Base-by-base conservation (phyloP, 176 grass and related monocot genomes). In the Bonia amplexicaulis region DNA sequence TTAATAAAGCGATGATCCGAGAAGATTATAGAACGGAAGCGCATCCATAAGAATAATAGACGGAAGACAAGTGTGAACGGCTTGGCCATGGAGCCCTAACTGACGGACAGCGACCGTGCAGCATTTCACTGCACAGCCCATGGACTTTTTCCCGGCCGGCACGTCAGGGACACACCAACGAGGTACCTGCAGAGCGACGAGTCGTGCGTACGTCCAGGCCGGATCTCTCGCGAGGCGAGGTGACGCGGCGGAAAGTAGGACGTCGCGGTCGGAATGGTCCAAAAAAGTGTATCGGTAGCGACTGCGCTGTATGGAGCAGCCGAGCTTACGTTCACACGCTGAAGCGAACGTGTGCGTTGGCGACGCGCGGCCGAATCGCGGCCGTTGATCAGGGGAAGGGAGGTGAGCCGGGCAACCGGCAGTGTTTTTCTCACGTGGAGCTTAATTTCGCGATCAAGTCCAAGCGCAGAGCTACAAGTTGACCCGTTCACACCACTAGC, bases 61-160 rank as follows among this genome's bases (percentile, higher is more conserved):
- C 45, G n/a, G 65, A 9, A 19, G 22, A 29, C 35, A 1, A 22
- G 77, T 85, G 71, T 70, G 88, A 76, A 86, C 72, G 44, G 37
- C 19, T 67, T 17, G 39, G 0, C 33, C 71, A 37, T 71, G 37
- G 11, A 20, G 71, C 72, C 77, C 39, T 83, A 76, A 90, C 78
- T 40, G 46, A 16, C 27, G 46, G 88, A 90, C 66, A 76, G 60
- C 9, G 88, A 86, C 83, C 13, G 4, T 7, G 65, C 72, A 69
- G 67, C 71, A 67, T 7, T 25, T 11, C 22, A 17, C 26, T 31
- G 20, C 31, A 3, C 2, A 15, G 26, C 29, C 39, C 39, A 16
- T 44, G 78, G 60, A 74, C 74, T 67, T 85, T 17, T 19, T 37
- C 57, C 57, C 57, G 22, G 35, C 48, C 61, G 25, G 83, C 58